Evolutionary conservation across 2,329 filamentous ascomycete genomes (phyloP), one percentile per base, ranked within the genome.

Genomic region (Pestalotiopsis fici): DNA sequence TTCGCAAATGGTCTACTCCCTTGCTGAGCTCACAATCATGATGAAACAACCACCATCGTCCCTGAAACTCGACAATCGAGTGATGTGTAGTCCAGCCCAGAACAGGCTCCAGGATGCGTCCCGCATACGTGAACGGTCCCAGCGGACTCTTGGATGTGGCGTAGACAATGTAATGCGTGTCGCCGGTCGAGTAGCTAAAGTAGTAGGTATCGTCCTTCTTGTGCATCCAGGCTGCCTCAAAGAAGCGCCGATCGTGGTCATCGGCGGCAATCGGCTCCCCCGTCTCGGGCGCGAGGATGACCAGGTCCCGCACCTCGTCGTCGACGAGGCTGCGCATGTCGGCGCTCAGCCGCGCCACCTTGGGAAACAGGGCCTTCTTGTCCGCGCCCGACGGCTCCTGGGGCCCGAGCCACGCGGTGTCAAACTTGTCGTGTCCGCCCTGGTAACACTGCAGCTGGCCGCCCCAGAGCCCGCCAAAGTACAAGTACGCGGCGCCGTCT

Each of bases 81-180:
- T 94, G 92, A 79, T 94, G 92, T 65, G 92, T 95, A 56, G 92
- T 94, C 92, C 92, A 95, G 1, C 92, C 92, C 28, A 92, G 78
- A 4, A 95, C 92, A 0, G 92, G 92, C 82, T 94, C 91, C 61
- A 95, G 77, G 65, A 95, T 91, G 59, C 88, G 81, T 0, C 92
- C 92, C 0, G 83, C 85, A 69, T 93, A 94, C 1, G 88, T 91
- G 73, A 94, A 94, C 0, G 92, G 92, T 0, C 92, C 92, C 12
- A 88, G 79, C 0, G 92, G 92, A 67, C 79, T 89, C 4, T 87
- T 82, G 0, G 90, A 87, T 2, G 85, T 88, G 1, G 90, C 92
- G 75, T 93, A 94, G 70, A 84, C 90, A 37, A 95, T 82, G 77
- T 85, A 93, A 78, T 94, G 92, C 37, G 92, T 90, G 79, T 94